These are phyloP conservation scores for Dactylis glomerata DNA, from an alignment of 176 grass and related monocot genomes.

Conservation along the genomic window DNA sequence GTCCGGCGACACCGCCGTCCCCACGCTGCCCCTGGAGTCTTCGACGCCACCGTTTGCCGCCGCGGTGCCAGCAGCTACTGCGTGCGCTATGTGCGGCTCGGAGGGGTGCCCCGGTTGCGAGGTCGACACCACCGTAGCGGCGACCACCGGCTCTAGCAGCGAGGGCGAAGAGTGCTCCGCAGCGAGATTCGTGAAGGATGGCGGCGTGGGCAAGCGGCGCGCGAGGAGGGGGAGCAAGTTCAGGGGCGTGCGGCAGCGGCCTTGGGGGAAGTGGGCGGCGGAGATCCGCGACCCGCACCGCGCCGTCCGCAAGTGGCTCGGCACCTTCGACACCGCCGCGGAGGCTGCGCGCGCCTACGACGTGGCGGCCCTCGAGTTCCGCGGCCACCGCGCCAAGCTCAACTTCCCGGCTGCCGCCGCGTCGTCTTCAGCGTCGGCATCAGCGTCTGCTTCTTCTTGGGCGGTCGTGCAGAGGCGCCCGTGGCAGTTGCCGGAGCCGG, in stretches of 20 bases:
- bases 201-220: constrained; percentile 39
- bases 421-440: background rate
- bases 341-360: constrained; percentile 71
- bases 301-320: constrained; percentile 85
- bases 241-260: constrained; percentile 66
- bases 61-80: too few relatives aligned
- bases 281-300: constrained; percentile 81
- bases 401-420: constrained; percentile 36
- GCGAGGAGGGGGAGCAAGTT: constrained; percentile 40
- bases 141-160: too few relatives aligned
- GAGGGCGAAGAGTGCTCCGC: too few relatives aligned
- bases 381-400: constrained; percentile 51
- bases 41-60: background rate
- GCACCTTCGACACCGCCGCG: constrained; percentile 79
- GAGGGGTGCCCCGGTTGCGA: too few relatives aligned
- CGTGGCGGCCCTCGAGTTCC: constrained; percentile 60
- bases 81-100: too few relatives aligned
- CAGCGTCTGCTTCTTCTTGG: background rate
- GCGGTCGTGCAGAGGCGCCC: background rate
- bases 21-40: background rate
- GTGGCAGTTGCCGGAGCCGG: too few relatives aligned
- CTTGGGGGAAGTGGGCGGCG: constrained; percentile 83
- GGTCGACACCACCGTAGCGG: too few relatives aligned
- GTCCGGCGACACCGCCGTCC: constrained; percentile 37
- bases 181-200: too few relatives aligned